phyloP scores from a whole-genome alignment of 2,329 filamentous ascomycete genomes.

The Ascochyta lentis region DNA sequence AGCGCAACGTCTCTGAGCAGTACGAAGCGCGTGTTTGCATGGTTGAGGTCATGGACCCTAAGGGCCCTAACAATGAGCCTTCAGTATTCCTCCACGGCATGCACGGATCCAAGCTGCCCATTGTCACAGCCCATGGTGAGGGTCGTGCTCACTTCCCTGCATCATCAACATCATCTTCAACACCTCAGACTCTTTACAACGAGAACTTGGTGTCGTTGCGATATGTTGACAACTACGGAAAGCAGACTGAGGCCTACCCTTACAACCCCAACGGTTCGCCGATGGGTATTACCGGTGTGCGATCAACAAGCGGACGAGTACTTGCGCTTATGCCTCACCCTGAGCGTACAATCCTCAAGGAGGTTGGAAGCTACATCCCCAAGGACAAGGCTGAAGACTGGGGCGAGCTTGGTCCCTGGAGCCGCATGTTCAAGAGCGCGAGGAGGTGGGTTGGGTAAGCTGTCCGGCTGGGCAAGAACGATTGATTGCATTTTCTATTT shows the following conservation, averaged over 20 bases:
- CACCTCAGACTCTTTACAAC: constrained; percentile 62
- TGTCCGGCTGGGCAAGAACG: not conserved
- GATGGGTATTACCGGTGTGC: constrained; percentile 79
- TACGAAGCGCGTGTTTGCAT: constrained; percentile 89
- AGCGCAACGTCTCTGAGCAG: constrained; percentile 83
- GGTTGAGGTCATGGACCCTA: constrained; percentile 75
- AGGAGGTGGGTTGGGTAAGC: constrained; percentile 80
- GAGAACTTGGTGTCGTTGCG: constrained; percentile 76
- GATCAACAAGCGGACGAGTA: constrained; percentile 78
- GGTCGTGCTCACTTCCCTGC: constrained; percentile 70
- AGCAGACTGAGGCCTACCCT: constrained; percentile 82
- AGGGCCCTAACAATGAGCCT: constrained; percentile 47
- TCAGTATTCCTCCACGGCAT: constrained; percentile 93
- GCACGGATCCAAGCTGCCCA: constrained; percentile 80
- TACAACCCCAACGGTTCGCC: constrained; percentile 89
- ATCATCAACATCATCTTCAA: constrained; percentile 49
- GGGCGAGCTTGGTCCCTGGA: constrained; percentile 86
- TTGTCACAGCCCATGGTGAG: constrained; percentile 90
- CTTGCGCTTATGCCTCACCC: constrained; percentile 94
- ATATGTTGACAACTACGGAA: constrained; percentile 83
- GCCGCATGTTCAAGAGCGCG: constrained; percentile 84
- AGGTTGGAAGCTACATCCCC: constrained; percentile 78
- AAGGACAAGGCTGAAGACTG: constrained; percentile 67
- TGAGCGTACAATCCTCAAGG: constrained; percentile 83
- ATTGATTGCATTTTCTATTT: constrained; percentile 4